Percentiles rank a stretch among this genome's conserved stretches.
Evolutionary conservation across 148 eudicot genomes (phyloP).

Genomic region (Fagopyrum esculentum): DNA sequence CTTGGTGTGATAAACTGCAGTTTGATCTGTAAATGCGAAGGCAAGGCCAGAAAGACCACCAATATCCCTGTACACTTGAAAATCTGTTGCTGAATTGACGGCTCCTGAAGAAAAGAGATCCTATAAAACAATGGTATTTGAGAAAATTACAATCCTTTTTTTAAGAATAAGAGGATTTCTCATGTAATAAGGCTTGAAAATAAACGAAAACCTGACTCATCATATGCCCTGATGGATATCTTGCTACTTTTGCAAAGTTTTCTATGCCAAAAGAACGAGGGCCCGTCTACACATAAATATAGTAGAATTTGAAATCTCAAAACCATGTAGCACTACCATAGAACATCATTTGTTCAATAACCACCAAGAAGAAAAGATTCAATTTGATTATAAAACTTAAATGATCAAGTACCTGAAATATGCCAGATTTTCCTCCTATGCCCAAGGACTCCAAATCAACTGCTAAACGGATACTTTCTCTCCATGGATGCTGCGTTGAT

Average conservation of each 20-base stretch:
- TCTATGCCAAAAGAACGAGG: constrained; percentile 88
- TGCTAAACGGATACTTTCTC: constrained; percentile 69
- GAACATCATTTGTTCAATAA: neutral
- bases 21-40: constrained; percentile 74
- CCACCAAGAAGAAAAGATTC: neutral
- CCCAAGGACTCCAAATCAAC: constrained; percentile 98
- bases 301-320: neutral
- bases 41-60: constrained; percentile 97
- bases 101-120: constrained; percentile 82
- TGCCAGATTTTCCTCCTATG: constrained; percentile 70
- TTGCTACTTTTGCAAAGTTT: constrained; percentile 74
- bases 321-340: neutral
- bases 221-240: constrained; percentile 78
- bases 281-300: constrained; percentile 56
- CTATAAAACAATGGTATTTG: constrained; percentile 34
- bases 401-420: constrained; percentile 65
- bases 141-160: too few relatives aligned
- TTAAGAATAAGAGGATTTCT: constrained; percentile 13
- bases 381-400: neutral
- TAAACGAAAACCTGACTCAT: constrained; percentile 53
- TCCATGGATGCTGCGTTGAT: constrained; percentile 83
- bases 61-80: constrained; percentile 85
- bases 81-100: constrained; percentile 91
- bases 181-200: neutral
- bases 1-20: constrained; percentile 98